Conservation (phyloP, 371 early-diverging fungal species). For the Mucor racemosus region DNA sequence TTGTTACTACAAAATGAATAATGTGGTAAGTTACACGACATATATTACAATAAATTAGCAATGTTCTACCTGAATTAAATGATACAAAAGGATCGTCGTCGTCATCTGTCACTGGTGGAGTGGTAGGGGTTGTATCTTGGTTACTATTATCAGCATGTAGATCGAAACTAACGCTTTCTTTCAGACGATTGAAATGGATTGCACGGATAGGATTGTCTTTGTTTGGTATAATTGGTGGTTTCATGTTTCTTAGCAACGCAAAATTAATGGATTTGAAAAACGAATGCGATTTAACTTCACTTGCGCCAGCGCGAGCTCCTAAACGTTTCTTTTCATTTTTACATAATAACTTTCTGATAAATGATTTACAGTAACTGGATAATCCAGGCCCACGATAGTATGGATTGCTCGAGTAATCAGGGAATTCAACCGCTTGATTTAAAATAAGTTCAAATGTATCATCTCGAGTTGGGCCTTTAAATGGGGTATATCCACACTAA, state of each 20-base stretch:
- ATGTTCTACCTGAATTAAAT: slow-evolving; percentile 73
- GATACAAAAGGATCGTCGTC: slow-evolving; percentile 62
- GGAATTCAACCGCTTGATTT: slow-evolving; percentile 74
- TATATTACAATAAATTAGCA: too few relatives aligned
- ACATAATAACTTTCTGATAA: slow-evolving; percentile 81
- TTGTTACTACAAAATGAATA: too few relatives aligned
- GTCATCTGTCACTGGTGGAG: slow-evolving; percentile 29
- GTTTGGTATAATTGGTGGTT: slow-evolving; percentile 91
- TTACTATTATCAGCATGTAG: neutral
- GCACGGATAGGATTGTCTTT: slow-evolving; percentile 55
- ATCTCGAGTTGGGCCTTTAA: slow-evolving; percentile 88
- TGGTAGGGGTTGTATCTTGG: slow-evolving; percentile 14
- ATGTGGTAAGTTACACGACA: too few relatives aligned
- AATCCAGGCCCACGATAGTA: slow-evolving; percentile 32
- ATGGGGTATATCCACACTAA: slow-evolving; percentile 88
- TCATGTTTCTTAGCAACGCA: slow-evolving; percentile 84
- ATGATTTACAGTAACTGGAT: slow-evolving; percentile 65
- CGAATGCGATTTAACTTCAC: slow-evolving; percentile 93
- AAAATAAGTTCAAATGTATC: slow-evolving; percentile 85
- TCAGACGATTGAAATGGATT: slow-evolving; percentile 63
- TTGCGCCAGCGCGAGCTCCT: slow-evolving; percentile 88
- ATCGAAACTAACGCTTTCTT: slow-evolving; percentile 69
- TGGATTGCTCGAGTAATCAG: slow-evolving; percentile 41
- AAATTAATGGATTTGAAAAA: slow-evolving; percentile 94
- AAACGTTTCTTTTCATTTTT: slow-evolving; percentile 88